Conservation (phyloP, 768 basidiomycete species). For the Trametes maxima region DNA sequence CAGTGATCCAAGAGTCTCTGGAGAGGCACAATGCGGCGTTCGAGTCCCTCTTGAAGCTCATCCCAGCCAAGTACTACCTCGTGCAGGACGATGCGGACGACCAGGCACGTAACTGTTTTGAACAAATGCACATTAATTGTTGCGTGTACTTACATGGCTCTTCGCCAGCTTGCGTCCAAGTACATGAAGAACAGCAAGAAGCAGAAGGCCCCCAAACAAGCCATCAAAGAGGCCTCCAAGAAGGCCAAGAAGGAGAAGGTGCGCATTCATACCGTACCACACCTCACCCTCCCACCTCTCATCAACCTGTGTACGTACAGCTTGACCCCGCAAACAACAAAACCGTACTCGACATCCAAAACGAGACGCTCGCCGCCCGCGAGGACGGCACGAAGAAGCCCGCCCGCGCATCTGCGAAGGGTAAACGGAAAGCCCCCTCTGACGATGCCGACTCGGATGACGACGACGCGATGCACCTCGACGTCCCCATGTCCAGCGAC, state of each 20-base stretch:
- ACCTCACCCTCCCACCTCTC: neutral
- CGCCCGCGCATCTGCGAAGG: constrained; percentile 34
- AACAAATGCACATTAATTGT: neutral
- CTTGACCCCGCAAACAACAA: constrained; percentile 93
- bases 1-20: constrained; percentile 60
- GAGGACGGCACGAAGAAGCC: constrained; percentile 15
- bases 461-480: constrained; percentile 41
- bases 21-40: constrained; percentile 88
- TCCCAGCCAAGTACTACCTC: constrained; percentile 90
- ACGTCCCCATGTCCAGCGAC: constrained; percentile 37
- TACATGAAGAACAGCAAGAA: constrained; percentile 91
- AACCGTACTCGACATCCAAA: constrained; percentile 72
- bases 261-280: neutral
- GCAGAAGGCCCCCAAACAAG: constrained; percentile 73
- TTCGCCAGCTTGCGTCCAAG: constrained; percentile 54
- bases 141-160: neutral
- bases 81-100: constrained; percentile 66
- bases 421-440: constrained; percentile 50
- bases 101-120: constrained; percentile 41
- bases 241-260: constrained; percentile 91
- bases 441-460: constrained; percentile 34
- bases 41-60: constrained; percentile 78
- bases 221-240: constrained; percentile 84
- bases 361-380: constrained; percentile 45
- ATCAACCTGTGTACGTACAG: constrained; percentile 42